Conservation (phyloP, 2,329 filamentous ascomycete genomes). For the Parastagonospora nodorum region DNA sequence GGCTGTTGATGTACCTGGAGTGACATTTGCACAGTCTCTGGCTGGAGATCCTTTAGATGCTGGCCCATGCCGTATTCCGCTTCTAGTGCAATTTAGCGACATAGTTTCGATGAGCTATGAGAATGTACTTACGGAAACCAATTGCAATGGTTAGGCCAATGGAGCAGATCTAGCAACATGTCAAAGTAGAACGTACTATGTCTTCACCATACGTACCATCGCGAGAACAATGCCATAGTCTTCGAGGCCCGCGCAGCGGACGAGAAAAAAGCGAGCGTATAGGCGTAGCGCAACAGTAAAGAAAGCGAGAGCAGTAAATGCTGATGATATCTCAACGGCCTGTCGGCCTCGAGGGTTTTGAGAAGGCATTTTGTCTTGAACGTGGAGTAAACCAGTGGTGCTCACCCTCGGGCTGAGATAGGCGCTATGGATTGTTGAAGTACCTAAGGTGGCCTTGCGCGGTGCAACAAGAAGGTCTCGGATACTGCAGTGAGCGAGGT, state of each 20-base stretch:
- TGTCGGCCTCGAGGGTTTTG: slow-evolving; percentile 29
- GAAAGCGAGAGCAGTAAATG: slow-evolving; percentile 33
- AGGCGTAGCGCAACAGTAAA: slow-evolving; percentile 30
- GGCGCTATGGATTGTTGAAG: neutral
- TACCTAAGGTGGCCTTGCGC: neutral
- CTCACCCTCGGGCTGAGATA: neutral
- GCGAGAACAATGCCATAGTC: slow-evolving; percentile 34
- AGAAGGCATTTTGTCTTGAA: neutral
- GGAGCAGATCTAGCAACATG: slow-evolving; percentile 24
- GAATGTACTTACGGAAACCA: slow-evolving; percentile 29
- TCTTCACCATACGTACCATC: slow-evolving; percentile 21
- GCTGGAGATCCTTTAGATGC: slow-evolving; percentile 21
- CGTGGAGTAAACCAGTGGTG: neutral
- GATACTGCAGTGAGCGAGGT: neutral
- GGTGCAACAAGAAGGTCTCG: neutral
- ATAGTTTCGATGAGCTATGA: no score
- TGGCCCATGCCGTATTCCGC: slow-evolving; percentile 38
- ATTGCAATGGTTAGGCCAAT: slow-evolving; percentile 36
- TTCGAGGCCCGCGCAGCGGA: slow-evolving; percentile 34
- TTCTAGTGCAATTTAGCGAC: slow-evolving; percentile 25
- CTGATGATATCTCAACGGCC: slow-evolving; percentile 27
- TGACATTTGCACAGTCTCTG: slow-evolving; percentile 21
- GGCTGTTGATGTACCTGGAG: slow-evolving; percentile 23
- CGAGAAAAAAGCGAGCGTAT: slow-evolving; percentile 37
- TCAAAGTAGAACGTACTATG: slow-evolving; percentile 2